Conservation (phyloP, 2,329 filamentous ascomycete species). For the Aspergillus tubingensis region DNA sequence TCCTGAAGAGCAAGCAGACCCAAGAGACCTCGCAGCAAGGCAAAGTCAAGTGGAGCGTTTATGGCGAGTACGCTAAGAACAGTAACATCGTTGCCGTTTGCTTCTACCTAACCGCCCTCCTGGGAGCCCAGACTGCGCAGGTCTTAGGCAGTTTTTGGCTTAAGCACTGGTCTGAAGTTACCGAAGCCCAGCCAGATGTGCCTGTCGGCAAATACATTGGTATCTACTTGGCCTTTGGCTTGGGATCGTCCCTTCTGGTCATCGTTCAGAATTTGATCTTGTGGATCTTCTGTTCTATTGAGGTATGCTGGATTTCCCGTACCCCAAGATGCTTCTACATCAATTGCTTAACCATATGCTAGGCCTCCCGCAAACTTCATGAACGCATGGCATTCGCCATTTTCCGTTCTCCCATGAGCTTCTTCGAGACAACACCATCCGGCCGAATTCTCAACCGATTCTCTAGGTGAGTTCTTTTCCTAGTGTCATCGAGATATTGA, state of each 20-base stretch:
- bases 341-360: slow-evolving; percentile 12
- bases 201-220: slow-evolving; percentile 87
- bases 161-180: slow-evolving; percentile 85
- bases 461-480: slow-evolving; percentile 65
- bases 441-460: slow-evolving; percentile 97
- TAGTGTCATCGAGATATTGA: neutral
- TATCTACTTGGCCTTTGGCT: slow-evolving; percentile 91
- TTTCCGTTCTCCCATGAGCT: slow-evolving; percentile 96
- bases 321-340: neutral
- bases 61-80: slow-evolving; percentile 89
- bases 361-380: slow-evolving; percentile 93
- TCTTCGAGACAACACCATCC: slow-evolving; percentile 95
- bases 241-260: slow-evolving; percentile 81
- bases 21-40: slow-evolving; percentile 92
- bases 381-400: slow-evolving; percentile 97
- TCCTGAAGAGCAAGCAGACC: slow-evolving; percentile 74
- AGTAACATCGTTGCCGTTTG: slow-evolving; percentile 84
- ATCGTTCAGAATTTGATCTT: slow-evolving; percentile 91
- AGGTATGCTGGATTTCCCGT: slow-evolving; percentile 57
- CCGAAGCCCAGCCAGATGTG: slow-evolving; percentile 67
- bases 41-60: slow-evolving; percentile 97
- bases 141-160: slow-evolving; percentile 90
- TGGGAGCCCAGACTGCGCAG: slow-evolving; percentile 78
- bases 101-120: slow-evolving; percentile 74
- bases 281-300: slow-evolving; percentile 99